phyloP scores from a whole-genome alignment of 2,329 filamentous ascomycete species.

The Penicillium sp. region DNA sequence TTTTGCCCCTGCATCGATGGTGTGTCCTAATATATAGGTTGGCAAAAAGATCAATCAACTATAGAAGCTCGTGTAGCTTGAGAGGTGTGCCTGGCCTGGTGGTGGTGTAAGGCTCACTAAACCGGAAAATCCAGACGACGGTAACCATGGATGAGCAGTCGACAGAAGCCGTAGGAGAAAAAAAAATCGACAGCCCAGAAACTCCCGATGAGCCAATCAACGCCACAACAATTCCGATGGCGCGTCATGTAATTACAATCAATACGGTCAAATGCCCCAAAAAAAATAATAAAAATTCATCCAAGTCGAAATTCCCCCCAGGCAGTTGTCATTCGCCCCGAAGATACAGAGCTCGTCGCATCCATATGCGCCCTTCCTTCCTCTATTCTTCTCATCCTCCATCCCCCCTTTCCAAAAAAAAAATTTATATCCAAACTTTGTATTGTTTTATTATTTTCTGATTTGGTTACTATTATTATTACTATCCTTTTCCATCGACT shows the following conservation, averaged over 20 bases:
- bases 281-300: slow-evolving; percentile 8
- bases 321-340: slow-evolving; percentile 16
- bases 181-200: slow-evolving; percentile 4
- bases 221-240: slow-evolving; percentile 20
- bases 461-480: slow-evolving; percentile 16
- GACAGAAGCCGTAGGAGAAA: slow-evolving; percentile 5
- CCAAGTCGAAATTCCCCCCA: slow-evolving; percentile 20
- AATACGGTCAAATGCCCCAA: background rate
- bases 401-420: slow-evolving; percentile 13
- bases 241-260: slow-evolving; percentile 1
- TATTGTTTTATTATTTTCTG: slow-evolving; percentile 9
- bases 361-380: slow-evolving; percentile 21
- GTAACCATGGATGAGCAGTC: background rate
- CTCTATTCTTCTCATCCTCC: background rate
- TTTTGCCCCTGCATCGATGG: background rate
- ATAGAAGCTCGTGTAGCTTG: background rate
- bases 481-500: slow-evolving; percentile 16
- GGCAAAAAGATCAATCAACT: no score
- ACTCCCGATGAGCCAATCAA: slow-evolving; percentile 25
- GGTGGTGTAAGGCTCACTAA: background rate
- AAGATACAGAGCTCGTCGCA: slow-evolving; percentile 20
- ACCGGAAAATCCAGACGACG: background rate
- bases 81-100: background rate
- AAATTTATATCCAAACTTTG: background rate
- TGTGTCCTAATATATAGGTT: background rate